Percentiles rank a stretch among this genome's conserved stretches.
phyloP scores from a whole-genome alignment of 345 rosid species.

The Trapa bicornis region DNA sequence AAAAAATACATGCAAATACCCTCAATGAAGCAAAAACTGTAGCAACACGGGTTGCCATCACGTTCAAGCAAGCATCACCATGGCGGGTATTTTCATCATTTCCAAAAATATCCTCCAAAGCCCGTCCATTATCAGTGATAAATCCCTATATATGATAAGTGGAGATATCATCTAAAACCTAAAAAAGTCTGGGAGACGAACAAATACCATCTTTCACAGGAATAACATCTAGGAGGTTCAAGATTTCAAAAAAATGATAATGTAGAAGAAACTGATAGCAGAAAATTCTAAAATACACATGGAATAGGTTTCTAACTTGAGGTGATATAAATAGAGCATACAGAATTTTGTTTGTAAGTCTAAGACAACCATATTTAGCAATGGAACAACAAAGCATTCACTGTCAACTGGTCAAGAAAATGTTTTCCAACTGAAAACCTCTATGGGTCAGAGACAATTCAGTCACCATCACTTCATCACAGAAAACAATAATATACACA shows the following conservation, averaged over 20 bases:
- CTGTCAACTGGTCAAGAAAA: not conserved
- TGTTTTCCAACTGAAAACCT: not conserved
- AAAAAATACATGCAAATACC: constrained; percentile 36
- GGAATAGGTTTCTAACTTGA: not conserved
- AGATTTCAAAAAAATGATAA: not conserved
- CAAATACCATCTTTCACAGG: not conserved
- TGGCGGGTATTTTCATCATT: constrained; percentile 69
- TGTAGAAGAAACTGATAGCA: not conserved
- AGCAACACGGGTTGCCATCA: constrained; percentile 87
- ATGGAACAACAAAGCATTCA: not conserved
- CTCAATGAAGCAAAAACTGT: constrained; percentile 95
- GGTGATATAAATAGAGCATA: not conserved
- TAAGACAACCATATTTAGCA: not conserved
- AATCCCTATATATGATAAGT: constrained; percentile 44
- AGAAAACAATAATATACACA: not conserved
- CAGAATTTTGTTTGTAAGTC: too few species aligned
- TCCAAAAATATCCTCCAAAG: constrained; percentile 77
- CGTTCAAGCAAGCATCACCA: constrained; percentile 78
- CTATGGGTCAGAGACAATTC: not conserved
- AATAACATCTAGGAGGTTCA: not conserved
- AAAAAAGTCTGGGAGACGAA: not conserved
- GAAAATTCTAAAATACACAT: not conserved
- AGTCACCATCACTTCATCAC: not conserved
- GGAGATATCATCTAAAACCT: not conserved
- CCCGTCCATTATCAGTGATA: constrained; percentile 79